Conservation (phyloP, 495 filamentous ascomycete species). For the Neurospora sp. region DNA sequence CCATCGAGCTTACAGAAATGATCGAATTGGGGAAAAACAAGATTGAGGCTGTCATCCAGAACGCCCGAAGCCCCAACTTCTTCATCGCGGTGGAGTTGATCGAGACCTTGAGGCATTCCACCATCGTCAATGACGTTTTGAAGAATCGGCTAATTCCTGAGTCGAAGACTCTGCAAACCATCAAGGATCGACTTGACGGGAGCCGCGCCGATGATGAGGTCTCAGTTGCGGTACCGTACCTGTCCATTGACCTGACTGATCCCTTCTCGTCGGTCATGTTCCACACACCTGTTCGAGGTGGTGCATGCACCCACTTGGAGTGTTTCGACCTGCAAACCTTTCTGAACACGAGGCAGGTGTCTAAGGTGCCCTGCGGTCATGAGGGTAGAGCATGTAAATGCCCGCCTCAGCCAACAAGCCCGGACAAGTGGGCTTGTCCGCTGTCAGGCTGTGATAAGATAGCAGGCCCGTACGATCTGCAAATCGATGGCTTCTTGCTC, state of each 20-base stretch:
- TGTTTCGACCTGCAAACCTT: slow-evolving; percentile 85
- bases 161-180: slow-evolving; percentile 30
- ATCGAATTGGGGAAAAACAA: slow-evolving; percentile 44
- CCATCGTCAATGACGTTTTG: slow-evolving; percentile 34
- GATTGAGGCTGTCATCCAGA: slow-evolving; percentile 44
- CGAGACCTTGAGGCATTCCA: slow-evolving; percentile 40
- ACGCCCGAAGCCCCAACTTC: slow-evolving; percentile 26
- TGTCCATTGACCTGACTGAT: slow-evolving; percentile 68
- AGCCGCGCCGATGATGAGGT: slow-evolving; percentile 55
- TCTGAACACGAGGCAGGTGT: slow-evolving; percentile 49
- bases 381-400: slow-evolving; percentile 19
- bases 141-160: slow-evolving; percentile 24
- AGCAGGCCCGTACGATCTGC: slow-evolving; percentile 58
- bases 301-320: slow-evolving; percentile 54
- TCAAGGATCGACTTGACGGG: slow-evolving; percentile 38
- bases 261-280: slow-evolving; percentile 66
- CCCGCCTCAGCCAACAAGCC: slow-evolving; percentile 38
- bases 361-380: slow-evolving; percentile 17
- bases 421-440: slow-evolving; percentile 78
- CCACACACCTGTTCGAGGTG: slow-evolving; percentile 57
- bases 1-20: slow-evolving; percentile 60
- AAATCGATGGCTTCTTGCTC: slow-evolving; percentile 61
- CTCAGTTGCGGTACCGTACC: slow-evolving; percentile 46
- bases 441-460: slow-evolving; percentile 53
- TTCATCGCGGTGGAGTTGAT: slow-evolving; percentile 55